These are phyloP conservation scores for Schizopora paradoxa DNA, from an alignment of 1,284 basidiomycete species.

Conservation along the genomic window DNA sequence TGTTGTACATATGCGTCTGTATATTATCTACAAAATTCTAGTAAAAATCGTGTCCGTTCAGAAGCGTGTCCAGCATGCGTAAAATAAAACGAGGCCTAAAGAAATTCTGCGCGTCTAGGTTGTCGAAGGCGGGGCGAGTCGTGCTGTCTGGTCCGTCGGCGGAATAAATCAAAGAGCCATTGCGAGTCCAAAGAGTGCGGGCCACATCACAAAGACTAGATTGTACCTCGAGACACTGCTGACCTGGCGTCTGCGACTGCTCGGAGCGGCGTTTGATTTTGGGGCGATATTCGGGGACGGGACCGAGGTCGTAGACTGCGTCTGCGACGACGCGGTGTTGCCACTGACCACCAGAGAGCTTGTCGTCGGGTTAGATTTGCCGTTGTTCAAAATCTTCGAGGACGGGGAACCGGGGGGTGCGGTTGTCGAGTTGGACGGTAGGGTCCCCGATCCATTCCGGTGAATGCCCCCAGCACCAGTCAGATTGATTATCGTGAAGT, in stretches of 20 bases:
- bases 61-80: too few relatives aligned
- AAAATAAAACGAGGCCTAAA: too few relatives aligned
- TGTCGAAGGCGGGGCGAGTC: too few relatives aligned
- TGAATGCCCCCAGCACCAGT: conserved; percentile 29
- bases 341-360: not conserved
- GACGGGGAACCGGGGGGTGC: not conserved
- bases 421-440: not conserved
- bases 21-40: too few relatives aligned
- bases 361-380: too few relatives aligned
- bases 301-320: not conserved
- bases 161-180: conserved; percentile 37
- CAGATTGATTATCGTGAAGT: conserved; percentile 37
- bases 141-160: too few relatives aligned
- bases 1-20: too few relatives aligned
- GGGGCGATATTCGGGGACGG: conserved; percentile 6
- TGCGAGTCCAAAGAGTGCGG: conserved; percentile 47
- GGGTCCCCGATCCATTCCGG: too few relatives aligned
- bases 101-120: too few relatives aligned
- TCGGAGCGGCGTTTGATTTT: conserved; percentile 19
- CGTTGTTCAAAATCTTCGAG: too few relatives aligned
- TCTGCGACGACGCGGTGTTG: not conserved
- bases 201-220: conserved; percentile 52
- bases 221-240: conserved; percentile 44
- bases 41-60: too few relatives aligned
- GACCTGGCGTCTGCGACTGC: conserved; percentile 29